Conservation (phyloP, 306 rosid genomes). For the Mucuna pruriens region DNA sequence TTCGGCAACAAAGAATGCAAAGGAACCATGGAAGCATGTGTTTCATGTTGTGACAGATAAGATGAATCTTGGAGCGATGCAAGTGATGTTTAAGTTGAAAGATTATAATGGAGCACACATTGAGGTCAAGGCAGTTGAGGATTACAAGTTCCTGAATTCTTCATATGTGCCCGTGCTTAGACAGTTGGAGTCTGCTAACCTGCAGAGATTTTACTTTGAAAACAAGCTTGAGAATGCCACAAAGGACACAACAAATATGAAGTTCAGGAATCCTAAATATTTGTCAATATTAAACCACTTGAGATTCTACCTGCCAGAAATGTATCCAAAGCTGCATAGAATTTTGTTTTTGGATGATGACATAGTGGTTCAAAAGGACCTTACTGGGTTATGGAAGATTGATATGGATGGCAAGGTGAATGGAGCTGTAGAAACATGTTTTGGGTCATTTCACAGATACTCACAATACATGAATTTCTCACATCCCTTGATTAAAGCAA, state of each 20-base stretch:
- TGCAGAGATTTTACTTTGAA: conserved; percentile 75
- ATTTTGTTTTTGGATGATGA: conserved; percentile 80
- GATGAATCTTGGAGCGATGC: conserved; percentile 94
- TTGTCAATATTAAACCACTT: conserved; percentile 77
- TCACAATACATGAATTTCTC: conserved; percentile 92
- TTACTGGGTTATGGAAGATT: conserved; percentile 82
- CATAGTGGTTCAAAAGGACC: conserved; percentile 80
- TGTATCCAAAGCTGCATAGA: conserved; percentile 79
- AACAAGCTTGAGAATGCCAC: conserved; percentile 88
- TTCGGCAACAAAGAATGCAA: conserved; percentile 74
- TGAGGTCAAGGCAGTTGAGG: conserved; percentile 85
- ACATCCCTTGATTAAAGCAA: conserved; percentile 78
- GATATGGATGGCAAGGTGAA: conserved; percentile 92
- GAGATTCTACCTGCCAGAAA: conserved; percentile 85
- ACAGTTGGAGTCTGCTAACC: conserved; percentile 76
- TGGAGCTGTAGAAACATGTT: conserved; percentile 90
- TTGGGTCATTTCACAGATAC: conserved; percentile 81
- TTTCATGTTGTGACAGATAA: conserved; percentile 89
- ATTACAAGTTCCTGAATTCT: conserved; percentile 78
- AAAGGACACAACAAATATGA: conserved; percentile 81
- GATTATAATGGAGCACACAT: conserved; percentile 72
- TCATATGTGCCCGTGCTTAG: conserved; percentile 78
- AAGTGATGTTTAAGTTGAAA: conserved; percentile 79
- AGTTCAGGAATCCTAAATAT: conserved; percentile 86
- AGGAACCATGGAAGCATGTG: conserved; percentile 85